Base-by-base conservation (phyloP, 345 rosid species). In the Aethionema arabicum region DNA sequence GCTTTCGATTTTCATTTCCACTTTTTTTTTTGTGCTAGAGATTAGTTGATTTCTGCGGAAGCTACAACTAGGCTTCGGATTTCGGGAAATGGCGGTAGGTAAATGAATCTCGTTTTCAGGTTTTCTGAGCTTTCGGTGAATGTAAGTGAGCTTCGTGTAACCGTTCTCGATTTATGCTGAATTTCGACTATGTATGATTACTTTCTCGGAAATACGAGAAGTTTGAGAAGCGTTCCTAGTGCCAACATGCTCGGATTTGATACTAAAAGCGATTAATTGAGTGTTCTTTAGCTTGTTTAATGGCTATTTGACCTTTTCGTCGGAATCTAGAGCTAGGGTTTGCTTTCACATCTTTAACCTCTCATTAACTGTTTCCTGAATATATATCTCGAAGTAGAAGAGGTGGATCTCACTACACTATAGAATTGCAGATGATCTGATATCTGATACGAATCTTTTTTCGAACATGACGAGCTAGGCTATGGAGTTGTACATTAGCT, bases 341-440 rank as follows among this genome's bases (percentile, higher is more conserved):
- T 52, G 35, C 13, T 32, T 38, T 14, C 32, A 15, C 32, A 31
- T 32, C 39, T 36, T 44, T 12, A 36, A 44, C 27, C 61, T 65
- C 6, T 16, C 4, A 30, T 11, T 8, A 0, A 41, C 5, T 32
- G 9, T 50, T 32, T 52, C 5, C n/a, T 40, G 44, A 40, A 8
- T 40, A 4, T 11, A 8, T 11, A 8, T 40, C 4, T 40, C 4
- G 11, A 37, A 37, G 6, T 33, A 33, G 30, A 44, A 10, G 42
- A 0, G 2, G 11, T 52, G 15, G 30, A 65, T 65, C 61, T 43
- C 31, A 7, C 39, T 42, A 8, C 44, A 15, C 30, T 48, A 37
- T n/a, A 30, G 64, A 73, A 65, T 44, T 39, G 46, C 14, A 11
- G 40, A 39, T 51, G 32, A 31, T 63, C 67, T 49, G 56, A 37